phyloP scores from a whole-genome alignment of 2,329 filamentous ascomycete genomes.

The Lomentospora prolificans region DNA sequence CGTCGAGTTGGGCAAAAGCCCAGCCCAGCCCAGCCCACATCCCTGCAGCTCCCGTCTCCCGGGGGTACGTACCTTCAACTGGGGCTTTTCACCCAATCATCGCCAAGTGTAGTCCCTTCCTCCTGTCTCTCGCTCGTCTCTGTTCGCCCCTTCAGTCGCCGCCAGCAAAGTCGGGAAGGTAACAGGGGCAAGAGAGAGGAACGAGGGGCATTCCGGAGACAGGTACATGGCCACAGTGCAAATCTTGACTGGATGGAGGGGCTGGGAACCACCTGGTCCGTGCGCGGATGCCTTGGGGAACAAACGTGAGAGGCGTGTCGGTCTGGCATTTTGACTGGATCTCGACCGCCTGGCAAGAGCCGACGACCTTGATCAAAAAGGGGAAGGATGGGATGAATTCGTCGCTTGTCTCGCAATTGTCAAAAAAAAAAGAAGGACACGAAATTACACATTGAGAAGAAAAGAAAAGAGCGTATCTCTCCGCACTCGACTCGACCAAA shows the following conservation, averaged over 20 bases:
- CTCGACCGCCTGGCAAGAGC: neutral
- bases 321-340: neutral
- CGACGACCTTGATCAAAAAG: neutral
- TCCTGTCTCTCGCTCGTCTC: too few relatives aligned
- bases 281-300: neutral
- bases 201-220: neutral
- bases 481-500: too few relatives aligned
- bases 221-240: neutral
- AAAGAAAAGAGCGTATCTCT: too few relatives aligned
- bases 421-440: neutral
- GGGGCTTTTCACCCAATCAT: neutral
- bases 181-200: neutral
- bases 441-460: too few relatives aligned
- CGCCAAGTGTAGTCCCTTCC: too few relatives aligned
- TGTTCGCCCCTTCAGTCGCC: too few relatives aligned
- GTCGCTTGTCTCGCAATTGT: neutral
- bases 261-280: neutral
- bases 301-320: neutral
- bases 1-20: too few relatives aligned
- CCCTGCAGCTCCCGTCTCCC: neutral
- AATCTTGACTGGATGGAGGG: neutral
- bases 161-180: too few relatives aligned
- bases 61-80: neutral
- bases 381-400: neutral
- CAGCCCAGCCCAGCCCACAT: too few relatives aligned